These are phyloP conservation scores for Alternaria longipes DNA, from an alignment of 2,329 filamentous ascomycete genomes.

Conservation along the genomic window DNA sequence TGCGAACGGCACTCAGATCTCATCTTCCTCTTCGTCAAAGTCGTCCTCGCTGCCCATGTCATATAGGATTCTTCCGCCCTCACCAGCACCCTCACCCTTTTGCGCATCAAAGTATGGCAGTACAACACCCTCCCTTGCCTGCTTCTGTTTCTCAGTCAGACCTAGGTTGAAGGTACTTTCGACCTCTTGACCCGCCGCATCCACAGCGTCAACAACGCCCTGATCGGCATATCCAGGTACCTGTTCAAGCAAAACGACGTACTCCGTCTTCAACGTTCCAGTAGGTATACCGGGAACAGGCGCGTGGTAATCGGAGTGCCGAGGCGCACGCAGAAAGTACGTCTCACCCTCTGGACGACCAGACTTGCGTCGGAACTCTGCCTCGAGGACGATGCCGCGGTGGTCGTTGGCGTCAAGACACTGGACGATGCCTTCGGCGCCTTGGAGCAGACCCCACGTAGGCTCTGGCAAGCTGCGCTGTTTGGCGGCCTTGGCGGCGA, in stretches of 20 bases:
- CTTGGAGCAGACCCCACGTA: conserved; percentile 79
- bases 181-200: conserved; percentile 35
- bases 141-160: conserved; percentile 88
- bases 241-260: conserved; percentile 74
- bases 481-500: conserved; percentile 76
- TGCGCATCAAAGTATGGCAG: conserved; percentile 98
- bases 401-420: conserved; percentile 66
- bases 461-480: conserved; percentile 80
- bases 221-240: conserved; percentile 60
- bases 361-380: conserved; percentile 86
- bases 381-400: conserved; percentile 75
- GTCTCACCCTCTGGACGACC: conserved; percentile 79
- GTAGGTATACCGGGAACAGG: conserved; percentile 19
- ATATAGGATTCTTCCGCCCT: conserved; percentile 92
- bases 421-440: conserved; percentile 79
- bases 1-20: conserved; percentile 67
- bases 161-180: conserved; percentile 83
- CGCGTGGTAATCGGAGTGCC: conserved; percentile 27
- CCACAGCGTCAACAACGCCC: conserved; percentile 37
- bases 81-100: conserved; percentile 72
- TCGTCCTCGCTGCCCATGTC: conserved; percentile 97
- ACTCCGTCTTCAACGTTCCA: conserved; percentile 58
- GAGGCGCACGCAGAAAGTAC: conserved; percentile 60
- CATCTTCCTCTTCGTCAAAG: conserved; percentile 95
- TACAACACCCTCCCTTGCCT: conserved; percentile 87